Percentiles rank a stretch among this genome's conserved stretches.
Evolutionary conservation across 345 rosid species (phyloP).

Genomic region (Brassica napus): Da-Ae NC_063442.1:5313001-5313500

Average conservation of each 20-base stretch:
- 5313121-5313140: neutral
- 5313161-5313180: neutral
- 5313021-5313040: neutral
- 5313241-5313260: slow-evolving; percentile 8
- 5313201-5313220: slow-evolving; percentile 3
- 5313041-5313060: neutral
- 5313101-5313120: neutral
- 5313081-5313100: slow-evolving; percentile 6
- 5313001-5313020: too few species aligned
- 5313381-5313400: too few species aligned
- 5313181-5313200: neutral
- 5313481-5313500: too few species aligned
- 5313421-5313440: too few species aligned
- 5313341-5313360: neutral
- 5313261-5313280: slow-evolving; percentile 4
- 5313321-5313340: slow-evolving; percentile 3
- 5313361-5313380: neutral
- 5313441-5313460: too few species aligned
- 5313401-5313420: too few species aligned
- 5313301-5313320: neutral
- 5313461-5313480: too few species aligned
- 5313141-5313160: slow-evolving; percentile 8
- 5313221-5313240: slow-evolving; percentile 4
- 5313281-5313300: neutral
- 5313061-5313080: too few species aligned